These are phyloP conservation scores for Hypoxylon perforatum DNA, from an alignment of 495 filamentous ascomycete species.

Conservation along the genomic window DNA sequence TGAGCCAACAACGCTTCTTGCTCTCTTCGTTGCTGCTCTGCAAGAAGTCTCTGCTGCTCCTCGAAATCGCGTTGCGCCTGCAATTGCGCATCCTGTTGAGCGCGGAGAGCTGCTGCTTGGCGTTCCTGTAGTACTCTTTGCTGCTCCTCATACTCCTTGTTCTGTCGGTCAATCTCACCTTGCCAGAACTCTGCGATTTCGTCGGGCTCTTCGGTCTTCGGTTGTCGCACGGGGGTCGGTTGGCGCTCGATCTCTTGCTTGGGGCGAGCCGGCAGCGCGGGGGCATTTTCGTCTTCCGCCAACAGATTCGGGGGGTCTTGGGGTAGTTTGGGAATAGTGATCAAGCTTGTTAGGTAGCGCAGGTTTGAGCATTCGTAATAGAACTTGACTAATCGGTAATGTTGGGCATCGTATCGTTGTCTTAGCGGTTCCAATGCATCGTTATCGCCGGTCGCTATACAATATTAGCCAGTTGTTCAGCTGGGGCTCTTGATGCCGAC, in stretches of 20 bases:
- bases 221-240: constrained; percentile 73
- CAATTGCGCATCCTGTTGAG: constrained; percentile 80
- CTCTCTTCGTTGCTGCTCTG: constrained; percentile 88
- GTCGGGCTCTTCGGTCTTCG: constrained; percentile 81
- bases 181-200: constrained; percentile 99
- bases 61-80: constrained; percentile 93
- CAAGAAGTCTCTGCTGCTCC: constrained; percentile 88
- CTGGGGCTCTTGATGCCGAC: constrained; percentile 44
- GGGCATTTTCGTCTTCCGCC: constrained; percentile 82
- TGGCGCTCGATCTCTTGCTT: constrained; percentile 73
- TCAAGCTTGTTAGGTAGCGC: constrained; percentile 93
- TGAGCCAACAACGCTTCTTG: constrained; percentile 89
- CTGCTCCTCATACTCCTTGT: constrained; percentile 93
- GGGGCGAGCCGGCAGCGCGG: constrained; percentile 84
- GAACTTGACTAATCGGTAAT: constrained; percentile 94
- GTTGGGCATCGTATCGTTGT: constrained; percentile 90
- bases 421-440: constrained; percentile 93
- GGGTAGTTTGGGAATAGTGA: constrained; percentile 94
- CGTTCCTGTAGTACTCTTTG: constrained; percentile 87
- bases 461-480: constrained; percentile 39
- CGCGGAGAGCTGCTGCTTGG: constrained; percentile 70
- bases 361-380: constrained; percentile 99
- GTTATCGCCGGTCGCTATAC: constrained; percentile 85
- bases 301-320: constrained; percentile 92
- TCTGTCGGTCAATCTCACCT: constrained; percentile 86